Conservation (phyloP, 345 rosid species). For the Geranium brycei region DNA sequence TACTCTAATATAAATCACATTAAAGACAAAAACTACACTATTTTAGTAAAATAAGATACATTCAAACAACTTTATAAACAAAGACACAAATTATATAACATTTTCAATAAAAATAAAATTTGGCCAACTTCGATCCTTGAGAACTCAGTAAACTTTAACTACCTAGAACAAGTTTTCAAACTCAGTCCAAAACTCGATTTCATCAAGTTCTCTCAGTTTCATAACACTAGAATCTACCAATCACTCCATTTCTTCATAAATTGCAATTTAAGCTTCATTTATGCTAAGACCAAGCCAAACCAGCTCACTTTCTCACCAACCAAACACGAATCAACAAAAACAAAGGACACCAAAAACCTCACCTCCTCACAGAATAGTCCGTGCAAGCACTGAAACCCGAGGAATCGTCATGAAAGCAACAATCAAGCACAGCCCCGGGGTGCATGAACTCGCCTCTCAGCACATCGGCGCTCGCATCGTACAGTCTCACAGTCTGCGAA, state of each 20-base stretch:
- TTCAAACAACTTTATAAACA: too few relatives aligned
- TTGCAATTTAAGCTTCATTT: neutral
- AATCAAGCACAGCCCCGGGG: constrained; percentile 86
- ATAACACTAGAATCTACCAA: neutral
- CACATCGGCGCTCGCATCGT: constrained; percentile 60
- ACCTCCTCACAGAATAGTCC: constrained; percentile 70
- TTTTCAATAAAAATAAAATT: too few relatives aligned
- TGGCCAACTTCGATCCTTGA: too few relatives aligned
- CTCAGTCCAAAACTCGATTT: too few relatives aligned
- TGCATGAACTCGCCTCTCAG: constrained; percentile 86
- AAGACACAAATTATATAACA: too few relatives aligned
- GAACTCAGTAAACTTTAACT: too few relatives aligned
- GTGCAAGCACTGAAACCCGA: constrained; percentile 84
- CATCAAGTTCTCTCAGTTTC: too few relatives aligned
- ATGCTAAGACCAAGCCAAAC: neutral
- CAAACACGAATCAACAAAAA: neutral
- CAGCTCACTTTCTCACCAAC: neutral
- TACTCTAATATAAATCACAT: too few relatives aligned
- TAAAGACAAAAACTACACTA: too few relatives aligned
- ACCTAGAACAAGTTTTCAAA: too few relatives aligned
- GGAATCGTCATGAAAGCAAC: constrained; percentile 95
- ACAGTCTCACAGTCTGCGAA: constrained; percentile 55
- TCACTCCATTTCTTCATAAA: neutral
- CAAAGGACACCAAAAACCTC: constrained; percentile 2
- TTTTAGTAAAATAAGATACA: too few relatives aligned